These are phyloP conservation scores for Monosporascus sp. DNA, from an alignment of 2,329 filamentous ascomycete species.

Conservation along the genomic window DNA sequence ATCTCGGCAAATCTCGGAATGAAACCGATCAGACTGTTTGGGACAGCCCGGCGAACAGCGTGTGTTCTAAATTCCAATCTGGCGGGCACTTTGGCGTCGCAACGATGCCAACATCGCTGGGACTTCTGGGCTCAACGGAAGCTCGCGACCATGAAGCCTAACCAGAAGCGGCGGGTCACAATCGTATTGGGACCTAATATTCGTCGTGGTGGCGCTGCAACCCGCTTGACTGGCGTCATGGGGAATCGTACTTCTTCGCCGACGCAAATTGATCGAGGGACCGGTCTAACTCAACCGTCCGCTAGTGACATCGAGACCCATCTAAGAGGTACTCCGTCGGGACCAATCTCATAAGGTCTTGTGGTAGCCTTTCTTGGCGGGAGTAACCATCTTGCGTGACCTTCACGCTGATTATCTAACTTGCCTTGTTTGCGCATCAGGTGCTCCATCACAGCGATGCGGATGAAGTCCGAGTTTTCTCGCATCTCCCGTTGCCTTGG, in stretches of 20 bases:
- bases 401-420: slow-evolving; percentile 60
- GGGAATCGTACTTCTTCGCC: neutral
- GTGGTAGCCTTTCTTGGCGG: slow-evolving; percentile 54
- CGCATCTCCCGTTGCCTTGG: slow-evolving; percentile 62
- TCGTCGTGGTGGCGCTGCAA: no score
- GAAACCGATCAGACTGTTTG: slow-evolving; percentile 8
- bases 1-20: slow-evolving; percentile 15
- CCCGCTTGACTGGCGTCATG: neutral
- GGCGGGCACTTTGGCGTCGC: neutral
- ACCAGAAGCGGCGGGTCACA: neutral
- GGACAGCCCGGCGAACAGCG: neutral
- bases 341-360: slow-evolving; percentile 51
- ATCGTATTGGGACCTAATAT: neutral
- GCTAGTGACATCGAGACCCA: slow-evolving; percentile 43
- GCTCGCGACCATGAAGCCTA: no score
- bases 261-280: no score
- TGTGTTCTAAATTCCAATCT: neutral
- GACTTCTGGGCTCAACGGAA: no score
- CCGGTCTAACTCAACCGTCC: neutral
- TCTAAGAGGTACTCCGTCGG: slow-evolving; percentile 54
- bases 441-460: slow-evolving; percentile 68
- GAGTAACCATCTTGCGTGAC: slow-evolving; percentile 63
- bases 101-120: neutral
- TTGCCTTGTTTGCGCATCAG: slow-evolving; percentile 65
- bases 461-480: slow-evolving; percentile 67